A percentile compares a stretch with the other conserved stretches of the same genome.
Conservation (phyloP, 106 monocot species). For the Iris macrosiphon region DNA sequence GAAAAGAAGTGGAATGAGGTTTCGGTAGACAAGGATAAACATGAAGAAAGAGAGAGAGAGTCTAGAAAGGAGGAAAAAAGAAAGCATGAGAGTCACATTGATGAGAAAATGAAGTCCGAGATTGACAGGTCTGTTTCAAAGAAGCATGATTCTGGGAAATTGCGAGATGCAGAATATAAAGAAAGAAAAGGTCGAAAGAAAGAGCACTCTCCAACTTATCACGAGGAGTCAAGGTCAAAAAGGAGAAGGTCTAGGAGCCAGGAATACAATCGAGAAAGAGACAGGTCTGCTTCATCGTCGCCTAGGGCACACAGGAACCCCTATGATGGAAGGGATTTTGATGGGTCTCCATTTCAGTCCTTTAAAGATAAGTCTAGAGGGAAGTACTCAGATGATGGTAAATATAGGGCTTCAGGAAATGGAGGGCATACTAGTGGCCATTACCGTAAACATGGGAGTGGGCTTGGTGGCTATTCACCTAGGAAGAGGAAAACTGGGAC, state of each 20-base stretch:
- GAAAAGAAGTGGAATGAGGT: constrained; percentile 30
- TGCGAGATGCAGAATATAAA: constrained; percentile 19
- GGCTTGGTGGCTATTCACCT: constrained; percentile 90
- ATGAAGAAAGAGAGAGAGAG: constrained; percentile 21
- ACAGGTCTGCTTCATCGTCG: constrained; percentile 41
- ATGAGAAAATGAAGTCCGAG: constrained; percentile 28
- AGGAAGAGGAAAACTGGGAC: constrained; percentile 72
- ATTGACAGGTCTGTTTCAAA: constrained; percentile 21
- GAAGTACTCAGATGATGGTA: constrained; percentile 40
- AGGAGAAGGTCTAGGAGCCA: constrained; percentile 72
- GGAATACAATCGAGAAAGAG: constrained; percentile 34
- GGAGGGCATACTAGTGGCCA: constrained; percentile 35
- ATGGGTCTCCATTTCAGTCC: constrained; percentile 16
- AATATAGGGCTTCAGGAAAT: constrained; percentile 34
- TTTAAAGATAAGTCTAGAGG: constrained; percentile 40
- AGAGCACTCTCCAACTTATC: constrained; percentile 11
- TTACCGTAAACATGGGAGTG: constrained; percentile 50
- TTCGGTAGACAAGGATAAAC: constrained; percentile 24
- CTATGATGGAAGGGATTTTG: constrained; percentile 24
- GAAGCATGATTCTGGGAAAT: constrained; percentile 36
- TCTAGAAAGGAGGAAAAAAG: constrained; percentile 30
- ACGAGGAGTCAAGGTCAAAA: constrained; percentile 25
- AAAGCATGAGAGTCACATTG: background rate
- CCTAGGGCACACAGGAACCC: constrained; percentile 39
- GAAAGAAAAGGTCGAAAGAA: constrained; percentile 39